Conservation (phyloP, 2,329 filamentous ascomycete genomes). For the Venturia oleaginea region DNA sequence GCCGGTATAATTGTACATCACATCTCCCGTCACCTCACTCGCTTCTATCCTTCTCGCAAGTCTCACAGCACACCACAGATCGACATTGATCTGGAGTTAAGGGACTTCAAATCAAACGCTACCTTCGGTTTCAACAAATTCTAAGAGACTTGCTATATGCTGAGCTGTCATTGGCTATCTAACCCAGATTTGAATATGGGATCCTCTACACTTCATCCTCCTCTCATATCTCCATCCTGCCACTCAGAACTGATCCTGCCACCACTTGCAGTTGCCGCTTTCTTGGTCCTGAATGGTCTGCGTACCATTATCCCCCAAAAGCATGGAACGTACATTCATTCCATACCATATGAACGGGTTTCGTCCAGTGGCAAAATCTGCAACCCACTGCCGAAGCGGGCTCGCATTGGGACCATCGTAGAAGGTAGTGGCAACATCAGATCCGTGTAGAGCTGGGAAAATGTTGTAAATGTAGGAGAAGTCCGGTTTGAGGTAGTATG, state of each 20-base stretch:
- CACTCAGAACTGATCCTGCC: neutral
- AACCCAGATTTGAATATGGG: too few relatives aligned
- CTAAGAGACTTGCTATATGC: too few relatives aligned
- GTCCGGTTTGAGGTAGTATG: slow-evolving; percentile 40
- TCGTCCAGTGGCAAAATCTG: neutral
- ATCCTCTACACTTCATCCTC: neutral
- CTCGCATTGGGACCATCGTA: slow-evolving; percentile 31
- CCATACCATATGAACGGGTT: slow-evolving; percentile 12
- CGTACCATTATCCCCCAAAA: neutral
- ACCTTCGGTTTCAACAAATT: too few relatives aligned
- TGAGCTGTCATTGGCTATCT: neutral
- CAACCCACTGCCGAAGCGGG: neutral
- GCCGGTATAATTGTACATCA: neutral
- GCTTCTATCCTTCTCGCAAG: neutral
- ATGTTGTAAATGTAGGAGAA: slow-evolving; percentile 45
- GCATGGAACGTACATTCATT: neutral
- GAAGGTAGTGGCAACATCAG: slow-evolving; percentile 45
- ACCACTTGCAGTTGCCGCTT: neutral
- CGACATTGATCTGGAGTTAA: too few relatives aligned
- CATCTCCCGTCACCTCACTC: neutral
- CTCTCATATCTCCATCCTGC: neutral
- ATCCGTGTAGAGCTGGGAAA: slow-evolving; percentile 44
- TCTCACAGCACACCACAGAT: neutral
- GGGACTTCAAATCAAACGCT: too few relatives aligned
- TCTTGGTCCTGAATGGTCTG: neutral